Conservation (phyloP, 2,329 filamentous ascomycete genomes). For the Lanzia echinophila region DNA sequence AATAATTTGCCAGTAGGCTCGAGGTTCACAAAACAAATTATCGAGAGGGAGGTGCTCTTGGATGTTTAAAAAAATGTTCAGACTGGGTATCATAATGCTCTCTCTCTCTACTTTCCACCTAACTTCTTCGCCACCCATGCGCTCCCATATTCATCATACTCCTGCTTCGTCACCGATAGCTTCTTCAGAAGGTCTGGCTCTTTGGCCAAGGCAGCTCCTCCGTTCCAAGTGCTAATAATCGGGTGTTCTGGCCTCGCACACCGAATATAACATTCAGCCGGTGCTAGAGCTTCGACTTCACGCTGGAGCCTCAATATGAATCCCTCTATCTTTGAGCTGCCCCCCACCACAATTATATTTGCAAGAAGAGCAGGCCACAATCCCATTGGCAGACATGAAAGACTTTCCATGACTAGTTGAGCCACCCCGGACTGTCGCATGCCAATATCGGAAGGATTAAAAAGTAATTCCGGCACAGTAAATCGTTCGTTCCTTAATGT, state of each 20-base stretch:
- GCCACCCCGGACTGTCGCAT: slow-evolving; percentile 77
- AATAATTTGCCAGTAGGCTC: background rate
- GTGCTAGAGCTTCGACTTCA: slow-evolving; percentile 65
- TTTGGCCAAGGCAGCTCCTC: slow-evolving; percentile 70
- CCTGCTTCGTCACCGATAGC: slow-evolving; percentile 72
- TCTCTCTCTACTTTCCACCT: slow-evolving; percentile 31
- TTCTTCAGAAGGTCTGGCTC: slow-evolving; percentile 58
- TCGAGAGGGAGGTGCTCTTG: background rate
- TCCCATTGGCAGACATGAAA: slow-evolving; percentile 69
- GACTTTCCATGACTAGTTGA: slow-evolving; percentile 73
- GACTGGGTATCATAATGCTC: background rate
- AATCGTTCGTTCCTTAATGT: slow-evolving; percentile 91
- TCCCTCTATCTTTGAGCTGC: slow-evolving; percentile 72
- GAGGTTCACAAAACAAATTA: background rate
- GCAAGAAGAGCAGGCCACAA: slow-evolving; percentile 77
- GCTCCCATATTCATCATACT: slow-evolving; percentile 83
- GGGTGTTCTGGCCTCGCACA: slow-evolving; percentile 66
- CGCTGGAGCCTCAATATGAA: slow-evolving; percentile 73
- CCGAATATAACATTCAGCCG: slow-evolving; percentile 70
- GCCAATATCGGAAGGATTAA: slow-evolving; percentile 78
- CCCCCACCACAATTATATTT: slow-evolving; percentile 85
- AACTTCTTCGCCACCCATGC: slow-evolving; percentile 71
- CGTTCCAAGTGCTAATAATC: slow-evolving; percentile 76
- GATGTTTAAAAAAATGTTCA: background rate
- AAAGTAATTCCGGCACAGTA: slow-evolving; percentile 80